These are phyloP conservation scores for Solanum commersonii DNA, from an alignment of 257 asterid species.

Conservation along the genomic window DNA sequence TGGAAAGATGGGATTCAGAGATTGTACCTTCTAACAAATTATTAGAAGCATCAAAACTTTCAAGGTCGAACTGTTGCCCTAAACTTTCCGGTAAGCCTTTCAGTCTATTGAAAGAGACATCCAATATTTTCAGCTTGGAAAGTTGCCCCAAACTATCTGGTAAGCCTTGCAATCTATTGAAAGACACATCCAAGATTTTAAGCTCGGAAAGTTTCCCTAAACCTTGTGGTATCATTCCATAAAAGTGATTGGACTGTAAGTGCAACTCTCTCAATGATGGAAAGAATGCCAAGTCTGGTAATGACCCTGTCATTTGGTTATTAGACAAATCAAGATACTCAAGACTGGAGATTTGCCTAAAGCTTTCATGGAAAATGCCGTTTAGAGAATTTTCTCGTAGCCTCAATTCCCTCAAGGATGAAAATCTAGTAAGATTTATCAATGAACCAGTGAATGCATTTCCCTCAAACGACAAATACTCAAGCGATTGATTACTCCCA, in stretches of 20 bases:
- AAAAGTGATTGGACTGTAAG: neutral
- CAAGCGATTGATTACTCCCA: neutral
- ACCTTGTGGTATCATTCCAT: neutral
- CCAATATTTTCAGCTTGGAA: neutral
- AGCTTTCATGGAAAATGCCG: neutral
- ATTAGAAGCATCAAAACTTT: neutral
- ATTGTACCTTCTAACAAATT: slow-evolving; percentile 20
- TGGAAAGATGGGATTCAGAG: slow-evolving; percentile 9
- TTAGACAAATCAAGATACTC: neutral
- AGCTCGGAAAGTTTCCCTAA: neutral
- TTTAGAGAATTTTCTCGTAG: neutral
- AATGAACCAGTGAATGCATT: neutral
- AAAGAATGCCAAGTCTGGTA: neutral
- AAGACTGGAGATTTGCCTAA: neutral
- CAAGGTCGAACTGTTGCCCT: slow-evolving; percentile 13
- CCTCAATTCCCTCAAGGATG: neutral
- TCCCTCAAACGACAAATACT: neutral
- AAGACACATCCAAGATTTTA: neutral
- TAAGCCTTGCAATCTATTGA: neutral
- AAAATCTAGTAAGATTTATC: neutral
- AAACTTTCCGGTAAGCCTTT: neutral
- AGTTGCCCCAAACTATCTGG: slow-evolving; percentile 2
- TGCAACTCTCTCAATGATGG: neutral
- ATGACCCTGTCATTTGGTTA: neutral
- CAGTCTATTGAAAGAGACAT: neutral